Evolutionary conservation across 768 basidiomycete genomes (phyloP).

Genomic region (Macrolepiota albuminosa): DNA sequence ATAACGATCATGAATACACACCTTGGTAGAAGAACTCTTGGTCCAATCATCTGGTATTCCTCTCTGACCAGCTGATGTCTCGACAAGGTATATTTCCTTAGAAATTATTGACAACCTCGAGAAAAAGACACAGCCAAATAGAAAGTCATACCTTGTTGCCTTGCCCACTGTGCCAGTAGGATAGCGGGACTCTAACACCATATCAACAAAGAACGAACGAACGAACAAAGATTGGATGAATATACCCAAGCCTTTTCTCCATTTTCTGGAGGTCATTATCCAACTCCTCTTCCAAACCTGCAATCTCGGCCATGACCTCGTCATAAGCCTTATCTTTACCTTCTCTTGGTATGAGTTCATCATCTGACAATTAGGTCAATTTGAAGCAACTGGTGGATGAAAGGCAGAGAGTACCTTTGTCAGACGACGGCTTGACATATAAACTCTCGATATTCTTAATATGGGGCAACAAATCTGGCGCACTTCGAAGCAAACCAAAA

Average conservation of each 20-base stretch:
- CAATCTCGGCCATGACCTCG: constrained; percentile 65
- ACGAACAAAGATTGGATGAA: constrained; percentile 2
- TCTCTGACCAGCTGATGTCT: constrained; percentile 56
- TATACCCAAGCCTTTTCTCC: constrained; percentile 63
- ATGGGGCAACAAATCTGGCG: constrained; percentile 73
- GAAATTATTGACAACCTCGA: neutral
- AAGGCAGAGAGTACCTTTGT: constrained; percentile 46
- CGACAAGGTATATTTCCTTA: constrained; percentile 88
- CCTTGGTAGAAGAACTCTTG: constrained; percentile 79
- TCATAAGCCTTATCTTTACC: constrained; percentile 89
- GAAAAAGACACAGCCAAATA: neutral
- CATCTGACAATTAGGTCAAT: constrained; percentile 34
- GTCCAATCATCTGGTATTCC: constrained; percentile 82
- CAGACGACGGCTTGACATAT: constrained; percentile 52
- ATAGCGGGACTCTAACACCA: constrained; percentile 26
- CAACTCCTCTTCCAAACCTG: constrained; percentile 63
- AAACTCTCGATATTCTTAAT: constrained; percentile 69
- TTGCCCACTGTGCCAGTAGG: constrained; percentile 56
- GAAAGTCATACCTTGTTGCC: constrained; percentile 67
- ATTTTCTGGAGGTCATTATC: constrained; percentile 64
- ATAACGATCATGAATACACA: constrained; percentile 20
- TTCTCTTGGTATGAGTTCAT: constrained; percentile 73
- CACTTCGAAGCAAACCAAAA: constrained; percentile 66
- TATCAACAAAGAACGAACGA: neutral
- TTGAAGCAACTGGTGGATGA: neutral